Conservation (phyloP, 75 land plant species). For the Selaginella tamariscina region DNA sequence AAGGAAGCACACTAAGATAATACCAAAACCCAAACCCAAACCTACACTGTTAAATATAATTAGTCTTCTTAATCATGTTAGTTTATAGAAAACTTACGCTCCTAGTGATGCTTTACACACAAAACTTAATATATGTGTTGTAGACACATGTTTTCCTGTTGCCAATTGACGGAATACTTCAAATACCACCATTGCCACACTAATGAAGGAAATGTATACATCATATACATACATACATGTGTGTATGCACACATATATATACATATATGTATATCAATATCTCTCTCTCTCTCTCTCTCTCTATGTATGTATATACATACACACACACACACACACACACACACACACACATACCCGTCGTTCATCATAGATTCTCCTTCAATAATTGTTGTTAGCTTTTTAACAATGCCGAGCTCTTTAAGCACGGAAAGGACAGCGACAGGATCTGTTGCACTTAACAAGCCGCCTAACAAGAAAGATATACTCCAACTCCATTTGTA, state of each 20-base stretch:
- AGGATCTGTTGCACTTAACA: constrained; percentile 97
- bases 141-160: background rate
- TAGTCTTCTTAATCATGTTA: background rate
- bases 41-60: background rate
- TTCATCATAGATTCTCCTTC: constrained; percentile 99
- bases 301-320: background rate
- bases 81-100: background rate
- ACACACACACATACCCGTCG: constrained; percentile 59
- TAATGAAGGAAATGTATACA: background rate
- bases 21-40: background rate
- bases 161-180: background rate
- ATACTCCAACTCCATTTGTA: constrained; percentile 89
- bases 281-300: too few relatives aligned
- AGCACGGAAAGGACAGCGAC: constrained; percentile 89
- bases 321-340: background rate
- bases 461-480: constrained; percentile 84
- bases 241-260: background rate
- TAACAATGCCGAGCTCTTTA: constrained; percentile 93
- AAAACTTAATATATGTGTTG: background rate
- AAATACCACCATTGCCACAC: background rate
- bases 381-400: constrained; percentile 86
- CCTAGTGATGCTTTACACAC: background rate
- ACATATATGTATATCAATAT: too few relatives aligned
- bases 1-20: background rate
- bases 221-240: background rate